Evolutionary conservation across 164 flowering plant species (phyloP).

Genomic region (Piper longum): DNA sequence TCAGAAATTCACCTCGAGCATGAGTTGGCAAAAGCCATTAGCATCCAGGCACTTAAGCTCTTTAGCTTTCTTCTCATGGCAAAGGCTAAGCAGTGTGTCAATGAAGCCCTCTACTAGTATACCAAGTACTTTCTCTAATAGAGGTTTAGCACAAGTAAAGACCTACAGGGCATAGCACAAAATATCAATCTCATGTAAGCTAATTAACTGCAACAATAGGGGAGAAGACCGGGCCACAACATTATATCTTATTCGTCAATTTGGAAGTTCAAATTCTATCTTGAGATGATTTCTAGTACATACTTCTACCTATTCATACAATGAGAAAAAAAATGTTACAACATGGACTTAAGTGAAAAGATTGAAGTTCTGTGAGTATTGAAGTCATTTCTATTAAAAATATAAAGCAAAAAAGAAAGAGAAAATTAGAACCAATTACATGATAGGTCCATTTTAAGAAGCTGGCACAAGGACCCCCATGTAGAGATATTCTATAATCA

Average conservation of each 20-base stretch:
- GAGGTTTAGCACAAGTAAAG: slow-evolving; percentile 85
- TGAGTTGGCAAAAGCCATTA: slow-evolving; percentile 96
- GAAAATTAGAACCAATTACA: too few relatives aligned
- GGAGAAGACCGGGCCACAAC: background rate
- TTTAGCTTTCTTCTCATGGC: slow-evolving; percentile 55
- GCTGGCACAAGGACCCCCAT: too few relatives aligned
- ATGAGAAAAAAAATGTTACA: background rate
- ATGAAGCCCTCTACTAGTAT: slow-evolving; percentile 92
- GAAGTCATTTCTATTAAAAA: too few relatives aligned
- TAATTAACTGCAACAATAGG: background rate
- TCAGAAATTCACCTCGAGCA: slow-evolving; percentile 68
- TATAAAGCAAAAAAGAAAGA: too few relatives aligned
- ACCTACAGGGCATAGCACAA: slow-evolving; percentile 34
- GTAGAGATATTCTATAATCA: too few relatives aligned
- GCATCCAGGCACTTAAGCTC: slow-evolving; percentile 77
- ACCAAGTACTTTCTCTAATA: slow-evolving; percentile 79
- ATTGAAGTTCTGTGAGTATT: too few relatives aligned
- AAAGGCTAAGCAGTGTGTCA: slow-evolving; percentile 78
- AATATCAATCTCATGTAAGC: background rate
- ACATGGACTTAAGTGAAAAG: background rate
- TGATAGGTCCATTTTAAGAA: too few relatives aligned
- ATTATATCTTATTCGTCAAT: background rate
- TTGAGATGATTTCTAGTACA: background rate
- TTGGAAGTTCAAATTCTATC: background rate
- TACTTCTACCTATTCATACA: background rate